Percentiles rank a stretch among this genome's conserved stretches.
Evolutionary conservation across 257 asterid species (phyloP).

Genomic region (Scutellaria galericulata): DNA sequence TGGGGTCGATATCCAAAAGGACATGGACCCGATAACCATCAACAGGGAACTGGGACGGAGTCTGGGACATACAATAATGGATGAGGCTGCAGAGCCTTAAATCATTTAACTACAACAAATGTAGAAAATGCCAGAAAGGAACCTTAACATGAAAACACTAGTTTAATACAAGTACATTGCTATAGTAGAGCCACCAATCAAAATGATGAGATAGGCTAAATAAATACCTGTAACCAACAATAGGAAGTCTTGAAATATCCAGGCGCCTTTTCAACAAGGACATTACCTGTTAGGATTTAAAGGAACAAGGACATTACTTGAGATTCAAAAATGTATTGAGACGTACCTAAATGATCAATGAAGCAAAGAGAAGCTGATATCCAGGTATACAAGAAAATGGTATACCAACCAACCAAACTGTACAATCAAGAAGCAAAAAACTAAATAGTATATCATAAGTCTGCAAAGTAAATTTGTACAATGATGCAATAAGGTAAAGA

Average conservation of each 20-base stretch:
- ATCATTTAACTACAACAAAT: neutral
- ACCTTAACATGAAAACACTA: slow-evolving; percentile 1
- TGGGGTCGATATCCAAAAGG: neutral
- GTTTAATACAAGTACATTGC: neutral
- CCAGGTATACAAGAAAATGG: slow-evolving; percentile 12
- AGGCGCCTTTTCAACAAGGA: slow-evolving; percentile 85
- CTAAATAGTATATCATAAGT: slow-evolving; percentile 10
- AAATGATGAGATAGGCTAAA: slow-evolving; percentile 11
- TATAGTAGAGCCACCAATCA: slow-evolving; percentile 1
- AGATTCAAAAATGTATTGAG: slow-evolving; percentile 35
- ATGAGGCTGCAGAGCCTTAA: too few species aligned
- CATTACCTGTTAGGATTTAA: slow-evolving; percentile 46
- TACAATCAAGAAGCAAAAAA: neutral
- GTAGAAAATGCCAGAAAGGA: slow-evolving; percentile 5
- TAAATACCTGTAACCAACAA: slow-evolving; percentile 79
- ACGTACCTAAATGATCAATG: slow-evolving; percentile 41
- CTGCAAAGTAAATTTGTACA: neutral
- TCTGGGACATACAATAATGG: too few species aligned
- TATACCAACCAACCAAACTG: neutral
- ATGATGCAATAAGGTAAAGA: too few species aligned
- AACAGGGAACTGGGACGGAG: too few species aligned
- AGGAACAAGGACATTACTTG: too few species aligned
- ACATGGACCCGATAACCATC: too few species aligned
- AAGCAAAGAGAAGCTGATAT: slow-evolving; percentile 12
- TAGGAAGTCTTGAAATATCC: slow-evolving; percentile 74